Percentiles rank a stretch among this genome's conserved stretches.
These are phyloP conservation scores for Corchorus capsularis DNA, from an alignment of 345 rosid species.

Conservation along the genomic window DNA sequence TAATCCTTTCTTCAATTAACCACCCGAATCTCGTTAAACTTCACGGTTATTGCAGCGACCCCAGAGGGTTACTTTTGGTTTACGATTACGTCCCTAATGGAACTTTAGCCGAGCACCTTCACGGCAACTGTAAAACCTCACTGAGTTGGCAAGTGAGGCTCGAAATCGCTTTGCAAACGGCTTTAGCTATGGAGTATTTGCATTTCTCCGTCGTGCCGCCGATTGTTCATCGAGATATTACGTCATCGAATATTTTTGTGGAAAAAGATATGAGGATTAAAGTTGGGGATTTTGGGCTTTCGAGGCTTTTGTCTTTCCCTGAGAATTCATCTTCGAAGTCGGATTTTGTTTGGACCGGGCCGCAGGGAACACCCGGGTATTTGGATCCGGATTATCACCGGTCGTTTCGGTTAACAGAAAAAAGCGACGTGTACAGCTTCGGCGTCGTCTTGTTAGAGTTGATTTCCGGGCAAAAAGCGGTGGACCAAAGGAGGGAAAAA, in stretches of 20 bases:
- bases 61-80: slow-evolving; percentile 85
- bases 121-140: slow-evolving; percentile 40
- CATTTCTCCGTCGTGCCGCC: slow-evolving; percentile 68
- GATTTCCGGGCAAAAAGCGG: slow-evolving; percentile 78
- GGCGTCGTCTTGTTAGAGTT: slow-evolving; percentile 89
- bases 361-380: slow-evolving; percentile 94
- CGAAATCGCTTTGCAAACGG: slow-evolving; percentile 79
- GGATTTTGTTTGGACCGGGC: slow-evolving; percentile 88
- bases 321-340: slow-evolving; percentile 54
- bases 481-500: slow-evolving; percentile 80
- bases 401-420: slow-evolving; percentile 86
- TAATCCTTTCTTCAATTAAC: slow-evolving; percentile 77
- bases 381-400: slow-evolving; percentile 91
- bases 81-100: slow-evolving; percentile 89
- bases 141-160: slow-evolving; percentile 75
- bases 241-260: slow-evolving; percentile 78
- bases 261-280: slow-evolving; percentile 87
- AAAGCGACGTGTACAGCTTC: slow-evolving; percentile 86
- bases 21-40: slow-evolving; percentile 89
- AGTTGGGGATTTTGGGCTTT: slow-evolving; percentile 86
- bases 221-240: slow-evolving; percentile 82
- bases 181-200: slow-evolving; percentile 73
- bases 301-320: slow-evolving; percentile 60
- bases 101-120: slow-evolving; percentile 88
- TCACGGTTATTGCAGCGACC: slow-evolving; percentile 95